Evolutionary conservation across 805 yeast species (phyloP).

Genomic region (Teunomyces gatunensis): DNA sequence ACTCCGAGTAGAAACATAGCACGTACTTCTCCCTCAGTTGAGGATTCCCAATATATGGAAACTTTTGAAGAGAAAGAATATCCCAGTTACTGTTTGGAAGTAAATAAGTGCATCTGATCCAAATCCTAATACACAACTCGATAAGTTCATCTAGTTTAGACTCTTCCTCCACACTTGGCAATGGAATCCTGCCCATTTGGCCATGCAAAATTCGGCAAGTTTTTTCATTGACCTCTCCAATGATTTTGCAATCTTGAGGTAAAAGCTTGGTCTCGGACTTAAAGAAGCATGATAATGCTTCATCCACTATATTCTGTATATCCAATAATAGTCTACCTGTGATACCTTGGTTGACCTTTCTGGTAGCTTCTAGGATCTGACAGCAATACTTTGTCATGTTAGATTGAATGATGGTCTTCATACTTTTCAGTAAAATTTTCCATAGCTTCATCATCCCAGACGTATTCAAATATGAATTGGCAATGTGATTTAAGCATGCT

Average conservation of each 20-base stretch:
- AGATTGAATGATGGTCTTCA: background rate
- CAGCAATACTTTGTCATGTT: background rate
- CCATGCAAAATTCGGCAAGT: constrained; percentile 16
- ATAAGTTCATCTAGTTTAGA: constrained; percentile 17
- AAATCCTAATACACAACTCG: constrained; percentile 27
- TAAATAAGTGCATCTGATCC: constrained; percentile 24
- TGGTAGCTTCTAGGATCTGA: constrained; percentile 7
- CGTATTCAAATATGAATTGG: constrained; percentile 3
- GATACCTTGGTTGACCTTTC: background rate
- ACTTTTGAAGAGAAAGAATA: constrained; percentile 33
- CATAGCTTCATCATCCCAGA: constrained; percentile 19
- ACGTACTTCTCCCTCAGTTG: constrained; percentile 35
- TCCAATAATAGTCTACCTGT: constrained; percentile 5
- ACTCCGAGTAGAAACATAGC: constrained; percentile 24
- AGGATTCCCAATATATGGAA: constrained; percentile 38
- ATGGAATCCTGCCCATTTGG: constrained; percentile 37
- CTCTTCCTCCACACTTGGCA: constrained; percentile 22
- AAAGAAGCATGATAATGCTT: background rate
- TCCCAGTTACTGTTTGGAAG: constrained; percentile 31
- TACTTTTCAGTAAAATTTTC: constrained; percentile 11
- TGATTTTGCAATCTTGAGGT: background rate
- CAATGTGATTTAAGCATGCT: constrained; percentile 2
- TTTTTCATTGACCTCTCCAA: constrained; percentile 5
- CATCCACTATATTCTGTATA: constrained; percentile 3
- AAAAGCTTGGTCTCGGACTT: background rate